Base-by-base conservation (phyloP, 75 land plant species). In the Adiantum capillusveneris region DNA sequence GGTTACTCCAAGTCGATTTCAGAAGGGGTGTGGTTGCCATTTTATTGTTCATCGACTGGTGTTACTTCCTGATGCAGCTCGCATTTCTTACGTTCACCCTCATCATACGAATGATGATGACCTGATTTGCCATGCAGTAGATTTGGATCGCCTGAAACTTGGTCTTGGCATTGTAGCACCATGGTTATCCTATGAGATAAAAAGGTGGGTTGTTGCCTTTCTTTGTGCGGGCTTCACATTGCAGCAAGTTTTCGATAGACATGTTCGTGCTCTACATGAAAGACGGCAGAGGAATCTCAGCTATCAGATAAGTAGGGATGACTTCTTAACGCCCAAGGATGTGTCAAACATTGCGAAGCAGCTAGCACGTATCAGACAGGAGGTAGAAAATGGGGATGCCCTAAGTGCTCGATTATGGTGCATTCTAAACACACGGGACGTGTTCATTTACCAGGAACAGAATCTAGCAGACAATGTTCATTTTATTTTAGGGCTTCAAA, bases 401-500 rank as follows among this genome's bases (percentile, higher is more conserved):
- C n/a, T 62, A 1, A 62, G 64, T 31, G 36, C 30, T 13, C 27
- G 64, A 28, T 28, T 62, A 31, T 62, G 64, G 53, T 27, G 49
- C 5, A 28, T 29, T 11, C 53, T 46, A 17, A 62, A 62, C 51
- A 48, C 5, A 49, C n/a, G 30, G 51, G 49, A 48, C 16, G 22
- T 62, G 13, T 62, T 62, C 64, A 84, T 67, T 65, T 76, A 25
- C 67, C 82, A 1, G 82, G 79, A 20, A 61, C 82, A 39, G 75
- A 73, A 56, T 56, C 85, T 64, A 25, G 55, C 2, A 19, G 28
- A 53, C 12, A 53, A 53, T 53, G 24, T 53, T 2, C 25, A 53
- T 13, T 84, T 88, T 60, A 69, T 81, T 27, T 52, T 84, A 21
- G 93, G 93, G 11, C 79, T 88, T 66, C 93, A 88, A 63, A 88